Percentiles rank a stretch among this genome's conserved stretches.
These are phyloP conservation scores for Myrica gale DNA, from an alignment of 306 rosid species.

Conservation along the genomic window DNA sequence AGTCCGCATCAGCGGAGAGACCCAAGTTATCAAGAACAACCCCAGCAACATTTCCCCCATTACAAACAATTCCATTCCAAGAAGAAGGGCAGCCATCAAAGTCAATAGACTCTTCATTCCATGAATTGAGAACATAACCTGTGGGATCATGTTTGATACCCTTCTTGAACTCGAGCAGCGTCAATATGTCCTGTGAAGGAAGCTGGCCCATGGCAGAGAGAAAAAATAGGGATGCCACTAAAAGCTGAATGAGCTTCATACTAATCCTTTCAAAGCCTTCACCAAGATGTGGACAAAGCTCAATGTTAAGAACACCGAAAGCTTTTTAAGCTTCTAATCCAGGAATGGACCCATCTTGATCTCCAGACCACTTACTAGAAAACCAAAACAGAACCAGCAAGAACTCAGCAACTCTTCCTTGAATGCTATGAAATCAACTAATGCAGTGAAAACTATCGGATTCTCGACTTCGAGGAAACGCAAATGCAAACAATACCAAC, in stretches of 20 bases:
- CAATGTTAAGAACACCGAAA: constrained; percentile 23
- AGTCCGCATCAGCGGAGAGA: constrained; percentile 75
- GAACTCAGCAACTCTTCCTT: constrained; percentile 22
- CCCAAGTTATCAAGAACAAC: constrained; percentile 82
- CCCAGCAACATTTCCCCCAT: constrained; percentile 90
- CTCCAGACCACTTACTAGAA: constrained; percentile 23
- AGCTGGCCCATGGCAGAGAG: constrained; percentile 77
- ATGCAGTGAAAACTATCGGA: constrained; percentile 1
- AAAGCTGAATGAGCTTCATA: constrained; percentile 56
- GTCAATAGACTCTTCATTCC: constrained; percentile 98
- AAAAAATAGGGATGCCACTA: constrained; percentile 59
- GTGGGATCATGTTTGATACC: constrained; percentile 92
- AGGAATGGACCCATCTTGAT: constrained; percentile 9
- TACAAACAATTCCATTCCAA: constrained; percentile 91
- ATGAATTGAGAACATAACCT: constrained; percentile 77
- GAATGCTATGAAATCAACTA: constrained; percentile 13
- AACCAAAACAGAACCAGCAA: constrained; percentile 14
- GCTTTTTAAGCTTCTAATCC: constrained; percentile 21
- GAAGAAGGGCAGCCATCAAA: constrained; percentile 96
- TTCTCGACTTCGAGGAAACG: constrained; percentile 24
- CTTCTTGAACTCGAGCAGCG: constrained; percentile 87
- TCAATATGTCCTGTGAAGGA: constrained; percentile 93
- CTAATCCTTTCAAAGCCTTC: constrained; percentile 17
- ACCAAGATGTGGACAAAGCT: constrained; percentile 21
- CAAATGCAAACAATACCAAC: constrained; percentile 21